Conservation (phyloP, 768 basidiomycete genomes). For the Floccularia luteovirens region DNA sequence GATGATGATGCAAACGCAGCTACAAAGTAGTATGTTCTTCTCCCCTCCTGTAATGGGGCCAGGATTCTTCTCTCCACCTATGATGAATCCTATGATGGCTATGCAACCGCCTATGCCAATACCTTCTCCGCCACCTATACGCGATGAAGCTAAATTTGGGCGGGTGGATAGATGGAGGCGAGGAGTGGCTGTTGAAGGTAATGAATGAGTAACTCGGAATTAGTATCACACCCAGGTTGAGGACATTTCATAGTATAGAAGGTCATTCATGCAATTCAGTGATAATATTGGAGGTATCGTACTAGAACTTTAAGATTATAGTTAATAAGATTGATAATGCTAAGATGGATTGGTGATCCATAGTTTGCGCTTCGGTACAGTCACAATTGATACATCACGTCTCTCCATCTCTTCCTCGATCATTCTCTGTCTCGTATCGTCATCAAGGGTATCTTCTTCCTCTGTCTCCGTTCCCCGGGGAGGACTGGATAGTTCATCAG, state of each 20-base stretch:
- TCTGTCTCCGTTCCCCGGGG: conserved; percentile 50
- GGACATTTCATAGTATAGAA: no score
- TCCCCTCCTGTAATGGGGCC: conserved; percentile 59
- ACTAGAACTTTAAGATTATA: not conserved
- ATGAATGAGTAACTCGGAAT: no score
- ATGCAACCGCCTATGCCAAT: conserved; percentile 36
- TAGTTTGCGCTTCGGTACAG: conserved; percentile 65
- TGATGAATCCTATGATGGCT: conserved; percentile 42
- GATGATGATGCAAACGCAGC: conserved; percentile 71
- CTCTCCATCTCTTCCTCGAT: conserved; percentile 81
- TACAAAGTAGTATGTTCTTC: conserved; percentile 73
- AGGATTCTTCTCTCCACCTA: conserved; percentile 58
- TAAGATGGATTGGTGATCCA: conserved; percentile 66
- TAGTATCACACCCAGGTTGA: no score
- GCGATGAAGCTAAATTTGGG: conserved; percentile 60
- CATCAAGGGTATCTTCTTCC: conserved; percentile 67
- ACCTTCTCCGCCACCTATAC: conserved; percentile 56
- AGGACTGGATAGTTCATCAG: conserved; percentile 32
- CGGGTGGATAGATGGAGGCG: conserved; percentile 78
- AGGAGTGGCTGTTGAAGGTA: conserved; percentile 70
- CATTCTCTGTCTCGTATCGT: conserved; percentile 61
- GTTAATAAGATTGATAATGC: conserved; percentile 5
- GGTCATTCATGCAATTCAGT: no score
- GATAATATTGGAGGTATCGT: not conserved
- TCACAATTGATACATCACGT: conserved; percentile 79